phyloP scores from a whole-genome alignment of 495 filamentous ascomycete genomes.

The Neurospora sp. region DNA sequence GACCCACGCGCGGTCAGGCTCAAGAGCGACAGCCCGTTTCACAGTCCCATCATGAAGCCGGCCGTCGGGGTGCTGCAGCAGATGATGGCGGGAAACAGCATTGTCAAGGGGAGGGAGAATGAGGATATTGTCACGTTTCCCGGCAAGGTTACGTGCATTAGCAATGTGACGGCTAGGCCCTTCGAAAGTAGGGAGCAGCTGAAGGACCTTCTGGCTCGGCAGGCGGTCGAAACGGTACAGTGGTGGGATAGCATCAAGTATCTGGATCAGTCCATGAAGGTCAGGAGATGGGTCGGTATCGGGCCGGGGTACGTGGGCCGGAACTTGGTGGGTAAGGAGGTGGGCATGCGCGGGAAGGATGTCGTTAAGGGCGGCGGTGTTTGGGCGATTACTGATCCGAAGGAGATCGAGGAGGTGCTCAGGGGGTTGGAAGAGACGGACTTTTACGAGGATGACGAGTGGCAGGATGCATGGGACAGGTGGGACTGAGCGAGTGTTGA shows the following conservation, averaged over 20 bases:
- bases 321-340: constrained; percentile 91
- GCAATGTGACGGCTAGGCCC: constrained; percentile 73
- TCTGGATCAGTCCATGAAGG: constrained; percentile 74
- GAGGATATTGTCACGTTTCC: constrained; percentile 58
- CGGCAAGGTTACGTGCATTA: constrained; percentile 63
- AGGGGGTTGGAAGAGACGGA: constrained; percentile 67
- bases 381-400: constrained; percentile 80
- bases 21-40: constrained; percentile 86
- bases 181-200: constrained; percentile 64
- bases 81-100: constrained; percentile 45
- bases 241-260: constrained; percentile 94
- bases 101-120: constrained; percentile 32
- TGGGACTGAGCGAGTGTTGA: background rate
- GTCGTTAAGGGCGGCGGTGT: constrained; percentile 78
- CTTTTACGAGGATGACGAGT: constrained; percentile 31
- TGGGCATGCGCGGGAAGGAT: constrained; percentile 72
- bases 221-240: constrained; percentile 76
- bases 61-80: constrained; percentile 61
- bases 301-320: constrained; percentile 91
- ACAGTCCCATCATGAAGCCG: constrained; percentile 85
- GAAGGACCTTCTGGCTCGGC: constrained; percentile 61
- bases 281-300: constrained; percentile 83
- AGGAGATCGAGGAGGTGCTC: constrained; percentile 69
- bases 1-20: constrained; percentile 82
- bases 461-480: constrained; percentile 1